phyloP scores from a whole-genome alignment of 1,284 basidiomycete species.

The Hypsizygus ulmarius region DNA sequence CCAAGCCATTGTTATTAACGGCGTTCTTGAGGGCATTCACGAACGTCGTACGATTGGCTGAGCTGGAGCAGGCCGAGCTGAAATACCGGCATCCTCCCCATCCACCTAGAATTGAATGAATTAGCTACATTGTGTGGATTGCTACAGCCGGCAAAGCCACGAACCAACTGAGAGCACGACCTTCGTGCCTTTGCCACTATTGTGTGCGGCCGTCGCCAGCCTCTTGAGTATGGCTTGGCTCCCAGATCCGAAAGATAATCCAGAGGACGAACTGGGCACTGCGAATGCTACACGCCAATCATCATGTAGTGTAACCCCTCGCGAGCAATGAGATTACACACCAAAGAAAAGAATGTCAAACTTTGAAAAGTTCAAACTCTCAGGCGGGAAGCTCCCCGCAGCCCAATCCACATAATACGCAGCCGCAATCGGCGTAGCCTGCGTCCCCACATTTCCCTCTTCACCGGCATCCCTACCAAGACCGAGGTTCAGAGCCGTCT shows the following conservation, averaged over 20 bases:
- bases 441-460: constrained; percentile 15
- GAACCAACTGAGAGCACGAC: constrained; percentile 73
- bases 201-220: constrained; percentile 60
- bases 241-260: constrained; percentile 57
- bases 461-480: not conserved
- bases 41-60: constrained; percentile 54
- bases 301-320: not conserved
- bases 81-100: constrained; percentile 62
- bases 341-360: constrained; percentile 68
- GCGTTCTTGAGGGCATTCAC: constrained; percentile 56
- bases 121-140: not conserved
- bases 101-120: constrained; percentile 35
- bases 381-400: constrained; percentile 49
- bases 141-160: constrained; percentile 27
- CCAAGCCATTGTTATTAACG: constrained; percentile 62
- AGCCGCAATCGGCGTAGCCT: constrained; percentile 35
- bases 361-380: constrained; percentile 58
- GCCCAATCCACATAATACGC: constrained; percentile 72
- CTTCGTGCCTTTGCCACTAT: constrained; percentile 55
- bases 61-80: constrained; percentile 54
- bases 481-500: constrained; percentile 29
- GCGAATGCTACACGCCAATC: constrained; percentile 56
- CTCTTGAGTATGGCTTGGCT: constrained; percentile 53
- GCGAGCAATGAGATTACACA: constrained; percentile 18
- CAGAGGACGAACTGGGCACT: constrained; percentile 57